These are phyloP conservation scores for Heimioporus sp. DNA, from an alignment of 768 basidiomycete genomes.

Conservation along the genomic window DNA sequence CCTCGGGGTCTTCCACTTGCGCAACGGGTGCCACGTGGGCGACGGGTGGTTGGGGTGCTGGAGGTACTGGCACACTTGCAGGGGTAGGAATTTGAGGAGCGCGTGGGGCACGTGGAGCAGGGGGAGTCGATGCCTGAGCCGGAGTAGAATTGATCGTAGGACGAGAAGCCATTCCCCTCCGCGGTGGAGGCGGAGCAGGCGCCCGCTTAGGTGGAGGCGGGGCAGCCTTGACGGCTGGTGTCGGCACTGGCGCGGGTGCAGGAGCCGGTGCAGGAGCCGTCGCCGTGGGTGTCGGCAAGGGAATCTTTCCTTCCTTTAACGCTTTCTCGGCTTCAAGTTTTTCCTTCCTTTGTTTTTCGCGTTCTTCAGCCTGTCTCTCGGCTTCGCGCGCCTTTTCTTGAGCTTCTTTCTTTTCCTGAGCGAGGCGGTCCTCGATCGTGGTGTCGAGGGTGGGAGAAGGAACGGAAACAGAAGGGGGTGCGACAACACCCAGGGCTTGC, in stretches of 20 bases:
- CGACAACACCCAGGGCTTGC: constrained; percentile 74
- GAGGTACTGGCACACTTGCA: constrained; percentile 49
- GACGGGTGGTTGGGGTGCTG: constrained; percentile 3
- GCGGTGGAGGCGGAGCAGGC: constrained; percentile 39
- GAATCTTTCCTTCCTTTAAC: constrained; percentile 45
- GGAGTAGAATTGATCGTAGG: constrained; percentile 20
- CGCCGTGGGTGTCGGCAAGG: constrained; percentile 43
- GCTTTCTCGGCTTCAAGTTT: constrained; percentile 76
- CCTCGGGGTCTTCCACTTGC: constrained; percentile 72
- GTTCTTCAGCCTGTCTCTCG: constrained; percentile 77
- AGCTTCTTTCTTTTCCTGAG: constrained; percentile 85
- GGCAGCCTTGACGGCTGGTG: constrained; percentile 33
- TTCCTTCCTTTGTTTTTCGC: constrained; percentile 70
- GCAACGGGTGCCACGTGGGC: constrained; percentile 22
- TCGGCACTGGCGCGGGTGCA: constrained; percentile 35
- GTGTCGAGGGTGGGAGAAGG: constrained; percentile 63
- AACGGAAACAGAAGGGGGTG: constrained; percentile 33
- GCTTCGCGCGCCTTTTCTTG: constrained; percentile 80
- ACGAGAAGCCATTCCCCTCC: constrained; percentile 13
- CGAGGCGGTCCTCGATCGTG: constrained; percentile 80
- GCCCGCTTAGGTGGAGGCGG: constrained; percentile 37
- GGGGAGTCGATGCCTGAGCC: constrained; percentile 19
- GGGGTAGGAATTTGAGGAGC: constrained; percentile 26
- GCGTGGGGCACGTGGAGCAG: constrained; percentile 19
- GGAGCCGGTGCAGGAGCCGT: constrained; percentile 44